Base-by-base conservation (phyloP, 108 stramenopile genomes). In the Thalassiosira profunda region DNA sequence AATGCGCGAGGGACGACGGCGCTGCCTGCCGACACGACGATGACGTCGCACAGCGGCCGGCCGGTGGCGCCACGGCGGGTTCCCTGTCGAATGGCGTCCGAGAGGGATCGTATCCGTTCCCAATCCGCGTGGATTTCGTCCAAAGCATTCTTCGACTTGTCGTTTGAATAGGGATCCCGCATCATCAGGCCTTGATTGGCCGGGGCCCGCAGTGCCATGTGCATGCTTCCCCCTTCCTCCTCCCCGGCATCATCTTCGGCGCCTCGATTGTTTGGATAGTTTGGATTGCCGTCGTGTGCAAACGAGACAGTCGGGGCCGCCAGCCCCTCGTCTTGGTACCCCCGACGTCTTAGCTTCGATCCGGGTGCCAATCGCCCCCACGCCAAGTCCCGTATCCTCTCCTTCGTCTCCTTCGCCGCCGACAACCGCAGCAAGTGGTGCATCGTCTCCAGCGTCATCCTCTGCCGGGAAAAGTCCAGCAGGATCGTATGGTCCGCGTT, bases 401-500 rank as follows among this genome's bases (percentile, higher is more conserved):
- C 66, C 37, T 42, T 53, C 7, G 88, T 11, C 17, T 69, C 48
- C 14, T 74, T 40, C 4, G 93, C 60, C 1, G 60, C 40, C 10
- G 84, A 79, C 18, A 90, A 58, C 20, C 83, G 74, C 17, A 94
- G 36, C 11, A 94, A 46, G 67, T 94, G 89, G 67, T 87, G 84
- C 20, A 90, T 25, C 0, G 91, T 92, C 28, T 95, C 89, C 23
- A 79, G 35, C 5, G 89, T 95, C 88, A 92, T 89, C 61, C 86
- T 81, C 58, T 95, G 90, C 11, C 94, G 63, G 9, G 94, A 95
- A 28, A 89, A 67, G 55, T 95, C 94, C 11, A 84, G 72, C 7
- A 74, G 6, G 34, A 74, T 33, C 55, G 54, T 17, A 52, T 51
- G 58, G 25, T 66, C 46, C n/a, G 21, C 30, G 14, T 65, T 52